These are phyloP conservation scores for Ulmus americana DNA, from an alignment of 331 rosid genomes.

Conservation along the genomic window DNA sequence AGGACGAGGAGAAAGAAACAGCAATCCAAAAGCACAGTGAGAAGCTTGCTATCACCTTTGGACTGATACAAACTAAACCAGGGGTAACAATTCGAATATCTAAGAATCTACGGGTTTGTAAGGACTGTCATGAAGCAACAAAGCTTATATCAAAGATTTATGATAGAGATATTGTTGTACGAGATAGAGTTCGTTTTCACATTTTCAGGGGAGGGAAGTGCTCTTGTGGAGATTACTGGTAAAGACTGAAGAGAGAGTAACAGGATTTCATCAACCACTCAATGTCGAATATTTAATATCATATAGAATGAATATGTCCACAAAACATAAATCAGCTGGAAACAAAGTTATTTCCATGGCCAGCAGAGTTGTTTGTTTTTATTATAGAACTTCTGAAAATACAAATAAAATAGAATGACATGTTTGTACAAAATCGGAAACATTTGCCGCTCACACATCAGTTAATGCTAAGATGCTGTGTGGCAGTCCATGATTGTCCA, in stretches of 20 bases:
- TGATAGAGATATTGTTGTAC: slow-evolving; percentile 20
- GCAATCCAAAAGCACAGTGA: slow-evolving; percentile 29
- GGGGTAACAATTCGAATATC: slow-evolving; percentile 24
- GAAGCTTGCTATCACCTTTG: slow-evolving; percentile 31
- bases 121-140: slow-evolving; percentile 27
- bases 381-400: slow-evolving; percentile 12
- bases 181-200: slow-evolving; percentile 36
- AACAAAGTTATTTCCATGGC: neutral
- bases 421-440: slow-evolving; percentile 24
- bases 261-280: neutral
- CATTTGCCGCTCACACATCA: slow-evolving; percentile 29
- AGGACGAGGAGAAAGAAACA: slow-evolving; percentile 25
- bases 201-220: slow-evolving; percentile 25
- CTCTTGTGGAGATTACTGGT: slow-evolving; percentile 28
- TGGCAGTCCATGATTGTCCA: slow-evolving; percentile 78
- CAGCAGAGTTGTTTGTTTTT: slow-evolving; percentile 4
- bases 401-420: neutral
- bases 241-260: neutral
- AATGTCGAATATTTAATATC: neutral
- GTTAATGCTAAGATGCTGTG: slow-evolving; percentile 60
- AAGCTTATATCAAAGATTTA: slow-evolving; percentile 28
- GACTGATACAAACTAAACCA: slow-evolving; percentile 19
- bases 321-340: neutral
- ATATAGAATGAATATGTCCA: neutral
- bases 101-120: slow-evolving; percentile 29